Evolutionary conservation across 2,329 filamentous ascomycete species (phyloP).

Genomic region (Colletotrichum sp.): DNA sequence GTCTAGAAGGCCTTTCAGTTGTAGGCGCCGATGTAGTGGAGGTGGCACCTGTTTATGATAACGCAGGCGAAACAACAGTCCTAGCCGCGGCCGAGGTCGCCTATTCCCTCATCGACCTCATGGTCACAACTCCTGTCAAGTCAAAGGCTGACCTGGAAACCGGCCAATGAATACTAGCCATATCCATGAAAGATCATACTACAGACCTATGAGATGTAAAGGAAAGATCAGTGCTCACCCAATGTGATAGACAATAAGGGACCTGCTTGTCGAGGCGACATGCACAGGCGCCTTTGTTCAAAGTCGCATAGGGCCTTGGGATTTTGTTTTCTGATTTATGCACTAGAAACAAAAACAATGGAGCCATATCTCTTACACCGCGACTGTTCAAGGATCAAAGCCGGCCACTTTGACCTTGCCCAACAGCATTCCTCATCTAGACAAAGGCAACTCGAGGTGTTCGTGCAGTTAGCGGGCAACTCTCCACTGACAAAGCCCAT

Average conservation of each 20-base stretch:
- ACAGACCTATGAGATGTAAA: neutral
- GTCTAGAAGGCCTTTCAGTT: slow-evolving; percentile 73
- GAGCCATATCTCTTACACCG: neutral
- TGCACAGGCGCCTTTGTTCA: neutral
- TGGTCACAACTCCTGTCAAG: slow-evolving; percentile 50
- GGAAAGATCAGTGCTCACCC: neutral
- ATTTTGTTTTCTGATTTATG: neutral
- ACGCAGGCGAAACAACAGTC: slow-evolving; percentile 73
- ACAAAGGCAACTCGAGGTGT: neutral
- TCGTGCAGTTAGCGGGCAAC: neutral
- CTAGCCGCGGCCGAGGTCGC: slow-evolving; percentile 76
- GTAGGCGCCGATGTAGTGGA: slow-evolving; percentile 83
- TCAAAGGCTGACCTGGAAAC: neutral
- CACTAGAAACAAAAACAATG: neutral
- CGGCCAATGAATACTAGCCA: neutral
- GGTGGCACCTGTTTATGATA: slow-evolving; percentile 80
- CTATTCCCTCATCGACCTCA: slow-evolving; percentile 73
- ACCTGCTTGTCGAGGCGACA: neutral
- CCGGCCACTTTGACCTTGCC: neutral
- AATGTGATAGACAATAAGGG: neutral
- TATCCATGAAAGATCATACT: neutral
- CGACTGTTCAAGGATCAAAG: neutral
- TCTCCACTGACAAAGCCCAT: neutral
- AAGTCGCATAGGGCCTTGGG: neutral
- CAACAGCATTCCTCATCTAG: neutral